Base-by-base conservation (phyloP, 1,284 basidiomycete species). In the Apiotrichum gamsii region DNA sequence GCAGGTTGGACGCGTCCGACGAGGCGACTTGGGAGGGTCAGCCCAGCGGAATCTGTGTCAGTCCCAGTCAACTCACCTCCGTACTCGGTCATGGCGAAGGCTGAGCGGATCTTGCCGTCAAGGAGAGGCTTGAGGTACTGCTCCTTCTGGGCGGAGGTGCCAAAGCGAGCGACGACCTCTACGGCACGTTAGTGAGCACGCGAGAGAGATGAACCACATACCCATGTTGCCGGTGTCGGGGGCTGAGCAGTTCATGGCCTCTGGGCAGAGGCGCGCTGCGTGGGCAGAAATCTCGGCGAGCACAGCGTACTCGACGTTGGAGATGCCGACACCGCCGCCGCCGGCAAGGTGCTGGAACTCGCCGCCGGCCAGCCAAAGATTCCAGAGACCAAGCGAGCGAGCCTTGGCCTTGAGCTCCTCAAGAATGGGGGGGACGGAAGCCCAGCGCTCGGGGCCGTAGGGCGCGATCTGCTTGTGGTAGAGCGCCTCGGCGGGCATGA, bases 151-250 rank as follows among this genome's bases (percentile, higher is more conserved):
- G 83, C 85, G 8, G 82, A 78, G 34, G 83, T 86, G 28, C 87
- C 94, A 72, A 94, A 98, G 50, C 88, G 82, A 36, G 94, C 94
- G 45, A 98, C 78, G 20, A 98, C 91, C 87, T 98, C 93, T n/a
- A n/a, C n/a, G n/a, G n/a, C n/a, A n/a, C n/a, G n/a, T n/a, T n/a
- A n/a, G n/a, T n/a, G n/a, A n/a, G n/a, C n/a, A n/a, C n/a, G n/a
- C n/a, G n/a, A n/a, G n/a, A n/a, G 34, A 34, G 29, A 29, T 14
- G 43, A 19, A 13, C 39, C n/a, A 31, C 77, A 45, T 56, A 87
- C 87, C n/a, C 88, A 93, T 93, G 67, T 93, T 91, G 10, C 91
- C 91, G 3, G 93, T 96, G 72, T 96, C 91, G 19, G 91, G 91
- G 5, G 91, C 91, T 32, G 90, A 82, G 73, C 91, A 96, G 67